phyloP scores from a whole-genome alignment of 2,329 filamentous ascomycete species.

The Alternaria gansuensis region DNA sequence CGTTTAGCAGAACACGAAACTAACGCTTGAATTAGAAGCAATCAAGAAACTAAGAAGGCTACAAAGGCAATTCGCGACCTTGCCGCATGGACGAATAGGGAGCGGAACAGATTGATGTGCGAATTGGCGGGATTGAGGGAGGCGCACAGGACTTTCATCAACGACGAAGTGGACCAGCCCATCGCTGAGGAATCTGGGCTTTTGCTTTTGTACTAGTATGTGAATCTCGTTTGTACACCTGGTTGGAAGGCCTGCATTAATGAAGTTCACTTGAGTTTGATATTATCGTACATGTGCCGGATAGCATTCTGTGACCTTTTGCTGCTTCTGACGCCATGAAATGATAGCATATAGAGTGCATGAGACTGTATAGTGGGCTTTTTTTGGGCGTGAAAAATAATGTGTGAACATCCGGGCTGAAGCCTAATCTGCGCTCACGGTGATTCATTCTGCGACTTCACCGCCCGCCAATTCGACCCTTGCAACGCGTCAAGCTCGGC shows the following conservation, averaged over 20 bases:
- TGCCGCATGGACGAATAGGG: constrained; percentile 10
- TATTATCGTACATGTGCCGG: neutral
- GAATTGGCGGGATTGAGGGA: neutral
- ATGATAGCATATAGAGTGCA: neutral
- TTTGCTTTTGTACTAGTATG: neutral
- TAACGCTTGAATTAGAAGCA: neutral
- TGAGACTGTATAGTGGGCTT: too few relatives aligned
- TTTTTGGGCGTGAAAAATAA: neutral
- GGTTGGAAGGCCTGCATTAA: neutral
- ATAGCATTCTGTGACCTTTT: neutral
- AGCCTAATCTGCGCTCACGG: neutral
- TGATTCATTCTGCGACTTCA: neutral
- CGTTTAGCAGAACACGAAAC: neutral
- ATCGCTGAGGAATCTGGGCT: constrained; percentile 2
- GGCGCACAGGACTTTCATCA: neutral
- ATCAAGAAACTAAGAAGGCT: neutral
- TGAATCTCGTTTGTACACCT: too few relatives aligned
- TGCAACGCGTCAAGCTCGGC: neutral
- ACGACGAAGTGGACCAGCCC: neutral
- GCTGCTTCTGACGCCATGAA: neutral
- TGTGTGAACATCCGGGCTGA: neutral
- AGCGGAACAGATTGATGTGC: constrained; percentile 7
- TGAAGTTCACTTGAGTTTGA: neutral
- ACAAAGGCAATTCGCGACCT: constrained; percentile 5
- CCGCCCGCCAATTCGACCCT: neutral